Evolutionary conservation across 2,329 filamentous ascomycete genomes (phyloP), one percentile per base, ranked within the genome.

Genomic region (Metarhizium guizhouense): DNA sequence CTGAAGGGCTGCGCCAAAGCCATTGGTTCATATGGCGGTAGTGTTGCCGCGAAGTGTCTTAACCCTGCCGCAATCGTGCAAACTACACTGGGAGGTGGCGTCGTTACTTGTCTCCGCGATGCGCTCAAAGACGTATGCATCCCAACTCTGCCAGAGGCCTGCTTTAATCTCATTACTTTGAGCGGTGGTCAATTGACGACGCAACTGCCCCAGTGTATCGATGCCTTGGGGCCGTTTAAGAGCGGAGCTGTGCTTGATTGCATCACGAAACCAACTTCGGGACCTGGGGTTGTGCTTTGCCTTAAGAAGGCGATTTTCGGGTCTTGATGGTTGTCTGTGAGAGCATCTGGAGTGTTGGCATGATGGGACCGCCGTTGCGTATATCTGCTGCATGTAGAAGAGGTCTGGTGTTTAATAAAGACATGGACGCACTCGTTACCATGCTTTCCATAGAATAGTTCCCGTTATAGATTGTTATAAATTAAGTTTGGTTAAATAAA

Each of bases 151-250:
- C 60, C 60, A 1, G 6, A 38, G 2, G 18, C 54, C 2, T 62
- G 60, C 52, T 40, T 18, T 6, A 29, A n/a, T 3, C 55, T 62
- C 6, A 13, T 8, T 8, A 36, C n/a, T 6, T 18, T 52, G 36
- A 40, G n/a, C 10, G 34, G 6, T 10, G 18, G 14, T 11, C 18
- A 42, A 20, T 7, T 59, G 32, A 16, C 25, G 7, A n/a, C n/a
- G 18, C 25, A 53, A 6, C 3, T 52, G 14, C 43, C 45, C 3
- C 14, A 48, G 14, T 61, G 59, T 36, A 42, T 56, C 36, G 36
- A 18, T 6, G 51, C 53, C 13, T 58, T 58, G 18, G 58, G 58
- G 10, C 56, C 53, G n/a, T 58, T 54, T 14, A 51, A 42, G 5
- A 40, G 30, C 32, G 20, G 18, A 6, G 16, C 7, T 0, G 55